Evolutionary conservation across 2,329 filamentous ascomycete species (phyloP), one percentile per base, ranked within the genome.

Genomic region (Colletotrichum eleusines): DNA sequence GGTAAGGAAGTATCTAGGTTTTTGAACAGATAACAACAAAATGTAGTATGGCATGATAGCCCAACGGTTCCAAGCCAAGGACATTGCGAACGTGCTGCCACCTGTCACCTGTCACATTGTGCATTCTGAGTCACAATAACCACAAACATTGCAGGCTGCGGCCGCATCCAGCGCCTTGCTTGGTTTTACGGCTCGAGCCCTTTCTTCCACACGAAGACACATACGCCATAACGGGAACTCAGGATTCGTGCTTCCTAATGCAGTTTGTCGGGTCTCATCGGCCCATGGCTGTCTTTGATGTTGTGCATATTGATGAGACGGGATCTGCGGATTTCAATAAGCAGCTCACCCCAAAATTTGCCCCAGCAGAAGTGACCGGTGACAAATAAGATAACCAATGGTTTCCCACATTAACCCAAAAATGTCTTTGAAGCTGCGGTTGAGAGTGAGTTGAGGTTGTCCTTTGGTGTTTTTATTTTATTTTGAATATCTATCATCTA

Each of bases 141-240:
- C 44, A 23, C n/a, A 46, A 46, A 2, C 44, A 11, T 12, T n/a
- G 4, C 9, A 23, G 20, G 9, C 8, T n/a, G 4, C 9, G 12
- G 20, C n/a, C 8, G 12, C 44, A 4, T 46, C 9, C 20, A 46
- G n/a, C 9, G 2, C 9, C n/a, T n/a, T n/a, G n/a, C 9, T 46
- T 6, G 9, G n/a, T 20, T 20, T 3, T n/a, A 23, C 20, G n/a
- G 5, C 20, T 46, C 20, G 2, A 23, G 20, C 20, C 42, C 5
- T 11, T 9, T n/a, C 18, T n/a, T 44, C 18, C 42, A 11, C 7
- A 44, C 20, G 2, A 9, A n/a, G 2, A 7, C 42, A 11, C 20
- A 44, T 4, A n/a, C 1, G 9, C 20, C 9, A n/a, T 12, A 12
- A 46, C 3, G 8, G 3, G 0, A 4, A n/a, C n/a, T 1, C 6